Evolutionary conservation across 495 filamentous ascomycete species (phyloP).

Genomic region (Aspergillus indologenus): DNA sequence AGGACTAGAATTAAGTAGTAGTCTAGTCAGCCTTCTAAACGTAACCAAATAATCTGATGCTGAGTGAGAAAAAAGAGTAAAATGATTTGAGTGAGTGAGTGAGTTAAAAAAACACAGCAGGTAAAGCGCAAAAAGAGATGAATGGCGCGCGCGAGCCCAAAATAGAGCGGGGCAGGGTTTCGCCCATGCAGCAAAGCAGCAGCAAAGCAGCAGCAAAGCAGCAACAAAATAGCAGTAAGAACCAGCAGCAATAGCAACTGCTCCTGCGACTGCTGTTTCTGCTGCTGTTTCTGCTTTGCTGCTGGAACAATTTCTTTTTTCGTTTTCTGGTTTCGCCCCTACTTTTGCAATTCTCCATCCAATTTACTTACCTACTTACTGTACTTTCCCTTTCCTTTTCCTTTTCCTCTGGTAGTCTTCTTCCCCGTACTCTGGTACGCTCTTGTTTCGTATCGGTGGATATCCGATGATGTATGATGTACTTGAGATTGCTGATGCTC

Average conservation of each 20-base stretch:
- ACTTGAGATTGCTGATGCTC: not conserved
- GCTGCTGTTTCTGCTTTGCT: not conserved
- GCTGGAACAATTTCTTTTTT: constrained; percentile 15
- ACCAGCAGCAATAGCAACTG: not conserved
- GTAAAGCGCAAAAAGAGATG: not conserved
- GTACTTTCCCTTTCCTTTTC: not conserved
- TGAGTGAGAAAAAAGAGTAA: constrained; percentile 4
- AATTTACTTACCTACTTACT: not conserved
- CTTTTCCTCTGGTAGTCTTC: not conserved
- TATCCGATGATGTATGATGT: not conserved
- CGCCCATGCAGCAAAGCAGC: constrained; percentile 20
- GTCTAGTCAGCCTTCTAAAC: constrained; percentile 7
- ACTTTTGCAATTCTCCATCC: not conserved
- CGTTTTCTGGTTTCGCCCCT: constrained; percentile 6
- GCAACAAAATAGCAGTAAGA: not conserved
- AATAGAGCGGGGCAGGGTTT: constrained; percentile 29
- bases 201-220: constrained; percentile 16
- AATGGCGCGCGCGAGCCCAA: constrained; percentile 14
- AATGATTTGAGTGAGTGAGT: constrained; percentile 12
- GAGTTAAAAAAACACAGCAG: not conserved
- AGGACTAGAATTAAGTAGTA: constrained; percentile 24
- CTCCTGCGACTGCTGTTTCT: too few relatives aligned
- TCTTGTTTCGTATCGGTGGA: not conserved
- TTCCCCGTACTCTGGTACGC: constrained; percentile 11
- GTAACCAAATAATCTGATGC: constrained; percentile 8